Conservation (phyloP, 768 basidiomycete genomes). For the Hysterangium stoloniferum region DNA sequence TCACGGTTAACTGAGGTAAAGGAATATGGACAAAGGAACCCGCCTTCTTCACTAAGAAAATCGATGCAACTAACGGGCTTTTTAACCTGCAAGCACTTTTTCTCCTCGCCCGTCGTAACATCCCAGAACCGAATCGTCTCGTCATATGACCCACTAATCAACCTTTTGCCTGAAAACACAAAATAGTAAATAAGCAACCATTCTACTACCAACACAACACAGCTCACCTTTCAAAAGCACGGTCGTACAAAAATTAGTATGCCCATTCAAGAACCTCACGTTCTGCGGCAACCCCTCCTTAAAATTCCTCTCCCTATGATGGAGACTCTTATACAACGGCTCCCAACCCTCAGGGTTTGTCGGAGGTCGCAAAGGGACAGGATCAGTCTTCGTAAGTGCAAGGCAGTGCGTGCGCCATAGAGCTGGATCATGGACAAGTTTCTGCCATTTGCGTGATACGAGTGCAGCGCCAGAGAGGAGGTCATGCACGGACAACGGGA, state of each 20-base stretch:
- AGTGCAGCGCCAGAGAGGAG: slow-evolving; percentile 33
- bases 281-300: slow-evolving; percentile 64
- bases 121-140: slow-evolving; percentile 94
- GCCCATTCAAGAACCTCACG: slow-evolving; percentile 71
- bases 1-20: background rate
- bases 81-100: slow-evolving; percentile 75
- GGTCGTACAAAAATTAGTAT: slow-evolving; percentile 84
- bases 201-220: background rate
- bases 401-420: slow-evolving; percentile 76
- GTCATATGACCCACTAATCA: slow-evolving; percentile 88
- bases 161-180: slow-evolving; percentile 44
- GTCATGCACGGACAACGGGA: slow-evolving; percentile 49
- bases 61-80: slow-evolving; percentile 89
- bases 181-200: background rate
- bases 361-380: slow-evolving; percentile 56
- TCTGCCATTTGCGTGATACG: slow-evolving; percentile 39
- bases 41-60: slow-evolving; percentile 74
- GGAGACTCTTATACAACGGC: slow-evolving; percentile 69
- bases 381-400: slow-evolving; percentile 64
- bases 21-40: slow-evolving; percentile 11
- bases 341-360: slow-evolving; percentile 54
- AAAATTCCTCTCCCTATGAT: slow-evolving; percentile 85
- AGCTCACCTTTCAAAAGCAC: slow-evolving; percentile 50
- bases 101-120: slow-evolving; percentile 54
- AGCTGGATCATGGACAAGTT: slow-evolving; percentile 50